Evolutionary conservation across 192 early-diverging fungal species (phyloP).

Genomic region (Anaeromyces robustus): DNA sequence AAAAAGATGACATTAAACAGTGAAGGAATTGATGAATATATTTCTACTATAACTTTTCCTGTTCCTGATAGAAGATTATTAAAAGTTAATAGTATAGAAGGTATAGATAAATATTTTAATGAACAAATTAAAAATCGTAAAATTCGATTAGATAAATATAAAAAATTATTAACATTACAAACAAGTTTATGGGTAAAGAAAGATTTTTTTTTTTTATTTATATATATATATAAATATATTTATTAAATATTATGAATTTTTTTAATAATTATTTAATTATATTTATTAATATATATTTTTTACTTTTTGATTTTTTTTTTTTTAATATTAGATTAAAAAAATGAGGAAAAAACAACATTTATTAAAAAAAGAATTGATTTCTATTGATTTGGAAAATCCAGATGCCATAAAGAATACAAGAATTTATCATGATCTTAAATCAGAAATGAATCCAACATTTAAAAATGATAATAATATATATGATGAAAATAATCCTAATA

Average conservation of each 20-base stretch:
- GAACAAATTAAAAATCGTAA: neutral
- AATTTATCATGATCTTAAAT: neutral
- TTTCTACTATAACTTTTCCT: neutral
- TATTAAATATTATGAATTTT: too few species aligned
- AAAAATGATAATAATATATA: neutral
- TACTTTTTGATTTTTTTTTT: too few species aligned
- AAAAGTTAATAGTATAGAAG: neutral
- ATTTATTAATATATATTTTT: too few species aligned
- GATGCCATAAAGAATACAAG: neutral
- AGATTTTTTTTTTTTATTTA: too few species aligned
- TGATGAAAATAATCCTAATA: too few species aligned
- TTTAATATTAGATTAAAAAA: neutral
- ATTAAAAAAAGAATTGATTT: neutral
- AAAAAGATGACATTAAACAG: neutral
- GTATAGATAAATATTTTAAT: neutral
- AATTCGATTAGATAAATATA: neutral
- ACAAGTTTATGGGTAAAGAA: neutral
- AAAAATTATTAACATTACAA: neutral
- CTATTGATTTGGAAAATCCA: neutral
- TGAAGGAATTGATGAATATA: neutral
- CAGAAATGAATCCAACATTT: neutral
- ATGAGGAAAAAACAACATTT: neutral
- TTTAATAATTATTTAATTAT: too few species aligned
- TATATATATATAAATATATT: neutral
- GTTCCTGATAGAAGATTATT: neutral